These are phyloP conservation scores for Calonectria honghensis DNA, from an alignment of 2,329 filamentous ascomycete genomes.

Conservation along the genomic window DNA sequence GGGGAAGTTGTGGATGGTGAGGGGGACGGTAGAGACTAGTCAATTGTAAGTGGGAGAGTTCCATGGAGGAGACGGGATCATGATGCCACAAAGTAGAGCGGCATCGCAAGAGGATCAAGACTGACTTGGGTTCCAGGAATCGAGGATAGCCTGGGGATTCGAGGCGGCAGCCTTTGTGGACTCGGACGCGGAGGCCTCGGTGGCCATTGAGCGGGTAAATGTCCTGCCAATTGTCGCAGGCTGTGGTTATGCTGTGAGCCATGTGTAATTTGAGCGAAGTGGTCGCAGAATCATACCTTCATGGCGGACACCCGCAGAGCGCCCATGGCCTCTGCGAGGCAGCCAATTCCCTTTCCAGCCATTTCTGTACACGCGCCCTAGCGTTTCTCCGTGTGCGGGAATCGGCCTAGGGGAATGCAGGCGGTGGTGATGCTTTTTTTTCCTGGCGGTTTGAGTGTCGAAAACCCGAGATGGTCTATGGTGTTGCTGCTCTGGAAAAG, in stretches of 20 bases:
- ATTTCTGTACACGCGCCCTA: constrained; percentile 52
- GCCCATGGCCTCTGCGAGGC: constrained; percentile 72
- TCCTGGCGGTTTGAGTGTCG: constrained; percentile 39
- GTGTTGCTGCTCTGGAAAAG: constrained; percentile 42
- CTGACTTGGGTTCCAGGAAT: constrained; percentile 69
- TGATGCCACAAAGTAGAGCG: constrained; percentile 11
- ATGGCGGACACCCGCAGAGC: constrained; percentile 67
- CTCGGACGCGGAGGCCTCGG: constrained; percentile 65
- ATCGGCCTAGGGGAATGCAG: background rate
- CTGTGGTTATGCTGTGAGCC: constrained; percentile 52
- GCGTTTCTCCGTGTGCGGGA: constrained; percentile 2
- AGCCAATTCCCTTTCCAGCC: constrained; percentile 69
- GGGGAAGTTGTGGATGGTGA: constrained; percentile 94
- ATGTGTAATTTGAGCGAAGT: constrained; percentile 25
- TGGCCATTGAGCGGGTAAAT: constrained; percentile 75
- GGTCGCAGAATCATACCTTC: constrained; percentile 53
- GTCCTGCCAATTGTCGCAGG: constrained; percentile 60
- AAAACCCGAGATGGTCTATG: constrained; percentile 54
- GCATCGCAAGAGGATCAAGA: background rate
- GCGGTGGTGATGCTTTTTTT: constrained; percentile 29
- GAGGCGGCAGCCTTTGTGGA: constrained; percentile 56
- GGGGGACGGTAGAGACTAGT: constrained; percentile 79
- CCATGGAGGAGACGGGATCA: background rate
- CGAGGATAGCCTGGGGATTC: constrained; percentile 58
- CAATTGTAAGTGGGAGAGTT: constrained; percentile 26